Evolutionary conservation across 2,329 filamentous ascomycete genomes (phyloP).

Genomic region (Fusarium tjaetaba): DNA sequence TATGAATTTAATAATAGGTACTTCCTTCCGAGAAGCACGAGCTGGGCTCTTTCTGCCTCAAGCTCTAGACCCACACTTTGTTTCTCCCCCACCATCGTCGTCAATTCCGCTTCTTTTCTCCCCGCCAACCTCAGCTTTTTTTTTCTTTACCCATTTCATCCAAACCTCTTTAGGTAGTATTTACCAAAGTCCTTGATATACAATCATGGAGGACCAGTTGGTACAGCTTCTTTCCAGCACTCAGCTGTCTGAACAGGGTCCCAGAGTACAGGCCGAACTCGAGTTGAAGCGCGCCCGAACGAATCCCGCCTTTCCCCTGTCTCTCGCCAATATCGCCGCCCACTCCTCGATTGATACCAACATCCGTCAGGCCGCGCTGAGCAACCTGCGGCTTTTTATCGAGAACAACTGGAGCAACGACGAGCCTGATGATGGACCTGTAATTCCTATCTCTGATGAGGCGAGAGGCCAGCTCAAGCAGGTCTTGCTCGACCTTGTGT

Average conservation of each 20-base stretch:
- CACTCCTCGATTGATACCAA: constrained; percentile 77
- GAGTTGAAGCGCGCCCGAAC: constrained; percentile 78
- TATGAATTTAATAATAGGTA: not conserved
- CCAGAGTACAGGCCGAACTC: constrained; percentile 86
- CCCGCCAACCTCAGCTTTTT: constrained; percentile 39
- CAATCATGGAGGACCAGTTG: constrained; percentile 88
- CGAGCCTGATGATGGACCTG: constrained; percentile 71
- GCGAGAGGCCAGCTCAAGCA: constrained; percentile 79
- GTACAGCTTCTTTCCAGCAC: constrained; percentile 88
- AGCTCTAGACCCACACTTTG: constrained; percentile 33
- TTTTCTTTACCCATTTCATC: constrained; percentile 13
- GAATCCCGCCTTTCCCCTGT: constrained; percentile 78
- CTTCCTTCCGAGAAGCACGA: not conserved
- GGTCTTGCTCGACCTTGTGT: constrained; percentile 79
- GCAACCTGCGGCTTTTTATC: constrained; percentile 84
- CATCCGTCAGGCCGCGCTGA: constrained; percentile 84
- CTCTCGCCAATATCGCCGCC: constrained; percentile 82
- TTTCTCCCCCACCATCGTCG: constrained; percentile 36
- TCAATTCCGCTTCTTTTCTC: constrained; percentile 36
- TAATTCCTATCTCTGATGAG: constrained; percentile 75
- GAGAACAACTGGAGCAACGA: constrained; percentile 83
- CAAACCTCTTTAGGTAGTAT: constrained; percentile 2
- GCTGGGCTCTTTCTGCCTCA: not conserved
- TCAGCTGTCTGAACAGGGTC: constrained; percentile 77
- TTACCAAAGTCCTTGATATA: constrained; percentile 21